Evolutionary conservation across 768 basidiomycete species (phyloP).

Genomic region (Clitopilus passeckerianus): DNA sequence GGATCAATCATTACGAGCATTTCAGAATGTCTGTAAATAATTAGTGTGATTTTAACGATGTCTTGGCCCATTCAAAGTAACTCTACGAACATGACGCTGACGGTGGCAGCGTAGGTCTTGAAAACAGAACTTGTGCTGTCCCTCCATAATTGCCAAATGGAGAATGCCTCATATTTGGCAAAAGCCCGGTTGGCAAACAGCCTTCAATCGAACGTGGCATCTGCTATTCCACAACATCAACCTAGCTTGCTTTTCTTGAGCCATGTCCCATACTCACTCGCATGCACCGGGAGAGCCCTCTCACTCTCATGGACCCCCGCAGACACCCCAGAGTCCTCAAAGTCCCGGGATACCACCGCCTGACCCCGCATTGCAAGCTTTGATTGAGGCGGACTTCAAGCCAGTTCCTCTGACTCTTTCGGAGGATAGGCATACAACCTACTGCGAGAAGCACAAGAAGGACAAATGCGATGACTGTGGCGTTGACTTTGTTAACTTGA

Average conservation of each 20-base stretch:
- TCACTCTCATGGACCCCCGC: conserved; percentile 36
- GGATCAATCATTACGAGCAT: too few species aligned
- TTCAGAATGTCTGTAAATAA: too few species aligned
- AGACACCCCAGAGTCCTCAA: conserved; percentile 31
- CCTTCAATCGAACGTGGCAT: neutral
- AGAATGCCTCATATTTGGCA: neutral
- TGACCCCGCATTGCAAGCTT: conserved; percentile 69
- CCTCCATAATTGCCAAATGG: too few species aligned
- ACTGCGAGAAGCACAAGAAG: conserved; percentile 63
- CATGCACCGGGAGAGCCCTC: conserved; percentile 56
- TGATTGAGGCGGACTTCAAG: conserved; percentile 70
- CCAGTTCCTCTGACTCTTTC: conserved; percentile 54
- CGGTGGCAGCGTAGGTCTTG: too few species aligned
- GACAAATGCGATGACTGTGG: conserved; percentile 75
- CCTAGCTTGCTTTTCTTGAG: neutral
- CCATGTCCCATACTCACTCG: conserved; percentile 65
- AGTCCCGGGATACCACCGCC: conserved; percentile 41
- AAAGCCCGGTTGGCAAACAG: neutral
- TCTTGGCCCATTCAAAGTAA: too few species aligned
- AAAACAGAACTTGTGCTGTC: too few species aligned
- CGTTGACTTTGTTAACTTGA: conserved; percentile 70
- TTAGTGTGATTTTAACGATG: too few species aligned
- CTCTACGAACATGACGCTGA: too few species aligned
- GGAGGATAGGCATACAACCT: conserved; percentile 46
- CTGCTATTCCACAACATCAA: neutral